Conservation (phyloP, 2,329 filamentous ascomycete species). For the Juglanconis juglandina region DNA sequence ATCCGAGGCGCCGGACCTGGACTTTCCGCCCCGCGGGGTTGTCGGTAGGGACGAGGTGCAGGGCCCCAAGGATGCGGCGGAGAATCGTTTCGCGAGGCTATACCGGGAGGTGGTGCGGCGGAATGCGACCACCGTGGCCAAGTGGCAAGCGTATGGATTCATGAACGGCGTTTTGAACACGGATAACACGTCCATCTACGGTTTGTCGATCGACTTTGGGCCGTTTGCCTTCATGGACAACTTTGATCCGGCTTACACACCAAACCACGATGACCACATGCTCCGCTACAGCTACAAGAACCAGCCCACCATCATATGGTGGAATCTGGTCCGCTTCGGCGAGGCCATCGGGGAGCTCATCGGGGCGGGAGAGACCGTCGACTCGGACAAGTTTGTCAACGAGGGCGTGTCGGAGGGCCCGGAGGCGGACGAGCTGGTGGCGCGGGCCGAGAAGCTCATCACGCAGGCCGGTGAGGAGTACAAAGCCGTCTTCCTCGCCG, state of each 20-base stretch:
- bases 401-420: slow-evolving; percentile 66
- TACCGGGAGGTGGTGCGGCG: slow-evolving; percentile 83
- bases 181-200: slow-evolving; percentile 90
- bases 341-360: slow-evolving; percentile 87
- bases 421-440: slow-evolving; percentile 65
- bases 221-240: slow-evolving; percentile 98
- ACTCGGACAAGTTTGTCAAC: slow-evolving; percentile 66
- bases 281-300: slow-evolving; percentile 89
- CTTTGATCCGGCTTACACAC: slow-evolving; percentile 91
- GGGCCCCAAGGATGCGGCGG: slow-evolving; percentile 63
- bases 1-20: slow-evolving; percentile 35
- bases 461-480: slow-evolving; percentile 80
- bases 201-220: slow-evolving; percentile 88
- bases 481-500: slow-evolving; percentile 78
- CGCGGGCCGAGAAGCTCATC: slow-evolving; percentile 81
- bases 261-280: slow-evolving; percentile 90
- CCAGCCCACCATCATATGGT: slow-evolving; percentile 96
- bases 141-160: slow-evolving; percentile 98
- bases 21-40: slow-evolving; percentile 48
- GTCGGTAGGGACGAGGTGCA: slow-evolving; percentile 54
- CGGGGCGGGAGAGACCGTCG: slow-evolving; percentile 69
- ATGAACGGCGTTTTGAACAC: slow-evolving; percentile 98
- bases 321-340: slow-evolving; percentile 90
- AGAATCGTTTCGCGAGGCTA: slow-evolving; percentile 83
- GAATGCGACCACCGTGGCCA: slow-evolving; percentile 83